Conservation (phyloP, 495 filamentous ascomycete genomes). For the Cercophora sp. region DNA sequence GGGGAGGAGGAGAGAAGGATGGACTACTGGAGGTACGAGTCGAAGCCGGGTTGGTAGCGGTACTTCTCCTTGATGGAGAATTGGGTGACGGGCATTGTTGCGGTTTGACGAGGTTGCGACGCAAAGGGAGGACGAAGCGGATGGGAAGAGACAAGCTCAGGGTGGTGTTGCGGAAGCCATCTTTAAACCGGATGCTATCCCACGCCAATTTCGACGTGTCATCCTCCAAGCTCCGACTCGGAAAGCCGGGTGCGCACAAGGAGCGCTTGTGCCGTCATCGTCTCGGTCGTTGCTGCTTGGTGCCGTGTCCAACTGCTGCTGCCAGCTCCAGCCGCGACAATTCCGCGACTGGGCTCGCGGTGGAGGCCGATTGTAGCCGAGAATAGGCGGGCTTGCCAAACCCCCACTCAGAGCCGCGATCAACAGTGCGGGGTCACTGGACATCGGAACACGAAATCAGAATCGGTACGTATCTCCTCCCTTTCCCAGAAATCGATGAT, state of each 20-base stretch:
- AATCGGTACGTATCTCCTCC: too few species aligned
- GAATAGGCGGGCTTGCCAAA: too few species aligned
- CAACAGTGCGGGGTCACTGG: too few species aligned
- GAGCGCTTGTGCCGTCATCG: slow-evolving; percentile 11
- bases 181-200: slow-evolving; percentile 1
- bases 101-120: background rate
- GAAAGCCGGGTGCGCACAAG: background rate
- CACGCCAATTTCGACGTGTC: background rate
- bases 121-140: background rate
- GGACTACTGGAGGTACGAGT: slow-evolving; percentile 57
- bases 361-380: slow-evolving; percentile 10
- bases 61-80: slow-evolving; percentile 56
- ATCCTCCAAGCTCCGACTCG: background rate
- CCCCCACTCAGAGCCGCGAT: too few species aligned
- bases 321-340: slow-evolving; percentile 2
- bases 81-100: slow-evolving; percentile 54
- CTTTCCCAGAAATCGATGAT: too few species aligned
- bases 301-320: background rate
- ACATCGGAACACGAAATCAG: too few species aligned
- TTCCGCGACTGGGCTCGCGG: slow-evolving; percentile 2
- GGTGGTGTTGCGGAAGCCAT: slow-evolving; percentile 1
- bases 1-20: background rate
- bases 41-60: slow-evolving; percentile 67
- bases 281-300: slow-evolving; percentile 1
- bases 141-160: background rate